Percentiles rank a stretch among this genome's conserved stretches.
Evolutionary conservation across 1,284 basidiomycete species (phyloP).

Genomic region (Phellopilus nigrolimitatus): DNA sequence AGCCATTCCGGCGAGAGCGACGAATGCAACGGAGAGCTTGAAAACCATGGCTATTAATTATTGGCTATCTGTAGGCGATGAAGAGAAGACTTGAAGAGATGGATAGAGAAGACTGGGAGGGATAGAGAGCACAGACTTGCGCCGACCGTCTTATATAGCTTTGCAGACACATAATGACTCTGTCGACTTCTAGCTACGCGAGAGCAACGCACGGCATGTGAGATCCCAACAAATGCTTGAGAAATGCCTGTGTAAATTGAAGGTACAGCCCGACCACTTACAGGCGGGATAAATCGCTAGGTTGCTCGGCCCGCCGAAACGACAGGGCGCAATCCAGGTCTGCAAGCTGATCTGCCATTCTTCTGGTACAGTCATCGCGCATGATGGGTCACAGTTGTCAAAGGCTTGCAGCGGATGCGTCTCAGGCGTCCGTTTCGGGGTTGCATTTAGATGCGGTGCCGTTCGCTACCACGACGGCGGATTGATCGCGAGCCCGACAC

Average conservation of each 20-base stretch:
- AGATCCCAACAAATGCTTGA: background rate
- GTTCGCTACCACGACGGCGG: background rate
- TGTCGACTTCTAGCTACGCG: too few relatives aligned
- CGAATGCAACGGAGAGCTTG: slow-evolving; percentile 8
- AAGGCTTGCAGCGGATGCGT: background rate
- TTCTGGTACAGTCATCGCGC: background rate
- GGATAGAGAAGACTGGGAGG: too few relatives aligned
- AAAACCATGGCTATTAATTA: slow-evolving; percentile 12
- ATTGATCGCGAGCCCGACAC: background rate
- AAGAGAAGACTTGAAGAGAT: slow-evolving; percentile 9
- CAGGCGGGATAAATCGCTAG: background rate
- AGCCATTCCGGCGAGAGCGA: slow-evolving; percentile 16
- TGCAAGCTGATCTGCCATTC: background rate
- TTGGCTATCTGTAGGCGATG: background rate
- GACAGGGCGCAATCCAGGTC: background rate
- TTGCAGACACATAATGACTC: too few relatives aligned
- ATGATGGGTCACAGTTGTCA: background rate
- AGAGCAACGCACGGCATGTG: background rate
- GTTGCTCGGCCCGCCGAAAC: background rate
- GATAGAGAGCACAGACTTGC: too few relatives aligned
- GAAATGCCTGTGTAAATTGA: background rate
- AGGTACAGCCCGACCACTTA: background rate
- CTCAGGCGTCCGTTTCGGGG: background rate
- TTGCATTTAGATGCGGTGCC: background rate
- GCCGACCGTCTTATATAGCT: background rate